Base-by-base conservation (phyloP, 306 rosid species). In the Begonia peltatifolia region DNA sequence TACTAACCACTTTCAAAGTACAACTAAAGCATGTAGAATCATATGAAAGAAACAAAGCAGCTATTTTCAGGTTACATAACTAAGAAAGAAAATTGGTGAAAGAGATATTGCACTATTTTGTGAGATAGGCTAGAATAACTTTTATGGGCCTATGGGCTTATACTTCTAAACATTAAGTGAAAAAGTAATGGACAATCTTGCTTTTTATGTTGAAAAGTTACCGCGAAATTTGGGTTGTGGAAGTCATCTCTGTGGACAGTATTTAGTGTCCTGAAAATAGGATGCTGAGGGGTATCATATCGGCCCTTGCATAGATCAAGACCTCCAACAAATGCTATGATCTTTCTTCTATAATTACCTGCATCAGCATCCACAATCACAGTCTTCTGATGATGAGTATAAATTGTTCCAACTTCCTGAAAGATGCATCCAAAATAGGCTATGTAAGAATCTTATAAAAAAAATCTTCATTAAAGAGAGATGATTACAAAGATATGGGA, bases 341-440 rank as follows among this genome's bases (percentile, higher is more conserved):
- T 80, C 73, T 89, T 80, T 76, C 97, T 71, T 71, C 53, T 76
- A 54, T 69, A 6, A 9, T 84, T 70, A 10, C 83, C 95, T 13
- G 83, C 90, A 71, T 89, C 95, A 48, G 83, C 84, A 78, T 84
- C 97, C 47, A 89, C 90, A 61, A 84, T 76, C 35, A 89, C 93
- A 44, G 95, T 84, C 76, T 89, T 89, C 81, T 89, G 95, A 72
- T 84, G 97, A 68, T 84, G 95, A 17, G 94, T 82, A 68, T 80
- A 89, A 74, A 89, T 89, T 48, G 84, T 76, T 62, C 77, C 97
- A 13, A 74, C 87, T 78, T 89, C 97, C 97, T 89, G 68, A 62
- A 36, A 67, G 58, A 30, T 30, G 38, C 38, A 30, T 30, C 38
- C 38, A 30, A 30, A 30, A 25, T 25, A 25, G 35, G 35, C 35